phyloP scores from a whole-genome alignment of 2,329 filamentous ascomycete genomes.

The Penicillium sp. region DNA sequence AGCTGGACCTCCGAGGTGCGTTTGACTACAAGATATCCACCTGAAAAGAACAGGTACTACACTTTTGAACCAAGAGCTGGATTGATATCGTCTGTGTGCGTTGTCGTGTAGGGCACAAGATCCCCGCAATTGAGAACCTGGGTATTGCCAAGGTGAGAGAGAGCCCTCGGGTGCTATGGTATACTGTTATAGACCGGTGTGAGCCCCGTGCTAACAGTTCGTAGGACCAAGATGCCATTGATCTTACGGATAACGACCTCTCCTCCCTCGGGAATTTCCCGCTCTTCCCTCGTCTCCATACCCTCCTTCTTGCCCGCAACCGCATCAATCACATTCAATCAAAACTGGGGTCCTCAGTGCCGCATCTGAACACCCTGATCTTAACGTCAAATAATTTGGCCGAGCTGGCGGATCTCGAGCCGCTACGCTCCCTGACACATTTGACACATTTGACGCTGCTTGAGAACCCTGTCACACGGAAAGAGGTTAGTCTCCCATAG shows the following conservation, averaged over 20 bases:
- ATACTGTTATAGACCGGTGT: too few relatives aligned
- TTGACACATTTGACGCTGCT: conserved; percentile 77
- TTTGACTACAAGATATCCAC: conserved; percentile 33
- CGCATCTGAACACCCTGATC: conserved; percentile 77
- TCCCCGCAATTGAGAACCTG: conserved; percentile 95
- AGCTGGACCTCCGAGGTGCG: conserved; percentile 99
- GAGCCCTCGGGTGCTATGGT: not conserved
- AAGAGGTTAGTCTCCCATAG: conserved; percentile 65
- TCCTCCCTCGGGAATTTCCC: conserved; percentile 87
- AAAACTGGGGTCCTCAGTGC: conserved; percentile 69
- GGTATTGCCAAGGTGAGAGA: conserved; percentile 81
- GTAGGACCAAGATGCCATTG: conserved; percentile 91
- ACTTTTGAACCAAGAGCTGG: conserved; percentile 65
- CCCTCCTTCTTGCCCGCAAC: conserved; percentile 85
- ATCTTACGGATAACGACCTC: conserved; percentile 98
- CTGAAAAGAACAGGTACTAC: conserved; percentile 85
- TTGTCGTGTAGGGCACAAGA: conserved; percentile 81
- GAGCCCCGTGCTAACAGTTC: conserved; percentile 8
- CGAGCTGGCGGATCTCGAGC: conserved; percentile 84
- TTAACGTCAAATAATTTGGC: conserved; percentile 77
- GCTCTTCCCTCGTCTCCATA: conserved; percentile 80
- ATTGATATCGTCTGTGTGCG: conserved; percentile 70
- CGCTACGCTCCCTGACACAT: conserved; percentile 64
- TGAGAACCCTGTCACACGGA: conserved; percentile 87
- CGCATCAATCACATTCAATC: conserved; percentile 79